Percentiles rank a stretch among this genome's conserved stretches.
These are phyloP conservation scores for Phytophthora ohioensis DNA, from an alignment of 352 stramenopile species.

Conservation along the genomic window DNA sequence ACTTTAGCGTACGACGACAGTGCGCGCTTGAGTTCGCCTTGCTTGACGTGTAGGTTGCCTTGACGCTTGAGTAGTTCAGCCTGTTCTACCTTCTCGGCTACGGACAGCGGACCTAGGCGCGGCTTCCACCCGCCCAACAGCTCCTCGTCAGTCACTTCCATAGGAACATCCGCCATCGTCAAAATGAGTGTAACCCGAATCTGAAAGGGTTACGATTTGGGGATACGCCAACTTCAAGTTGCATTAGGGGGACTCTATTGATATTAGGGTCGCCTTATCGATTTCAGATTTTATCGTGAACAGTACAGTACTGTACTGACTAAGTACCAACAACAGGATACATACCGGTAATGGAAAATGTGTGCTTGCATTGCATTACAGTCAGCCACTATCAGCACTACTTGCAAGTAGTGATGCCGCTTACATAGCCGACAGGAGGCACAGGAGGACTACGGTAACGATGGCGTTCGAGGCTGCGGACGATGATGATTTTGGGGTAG, in stretches of 20 bases:
- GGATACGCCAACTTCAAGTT: slow-evolving; percentile 8
- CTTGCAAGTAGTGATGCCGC: not conserved
- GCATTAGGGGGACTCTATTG: too few relatives aligned
- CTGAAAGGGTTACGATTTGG: slow-evolving; percentile 2
- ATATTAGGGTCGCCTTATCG: too few relatives aligned
- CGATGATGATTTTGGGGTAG: not conserved
- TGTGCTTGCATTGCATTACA: too few relatives aligned
- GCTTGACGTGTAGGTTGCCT: slow-evolving; percentile 75
- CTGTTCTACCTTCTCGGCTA: slow-evolving; percentile 80
- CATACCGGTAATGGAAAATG: too few relatives aligned
- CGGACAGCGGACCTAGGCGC: slow-evolving; percentile 64
- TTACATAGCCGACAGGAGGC: not conserved
- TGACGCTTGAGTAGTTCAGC: slow-evolving; percentile 82
- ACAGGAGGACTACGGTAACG: not conserved
- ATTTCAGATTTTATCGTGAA: too few relatives aligned
- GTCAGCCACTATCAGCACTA: too few relatives aligned
- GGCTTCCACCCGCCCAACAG: slow-evolving; percentile 73
- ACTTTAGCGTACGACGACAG: slow-evolving; percentile 75
- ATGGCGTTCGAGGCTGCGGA: not conserved
- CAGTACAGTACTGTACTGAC: too few relatives aligned
- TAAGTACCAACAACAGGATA: too few relatives aligned
- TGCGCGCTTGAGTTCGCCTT: slow-evolving; percentile 67
- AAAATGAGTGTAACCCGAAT: slow-evolving; percentile 1
- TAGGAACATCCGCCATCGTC: not conserved
- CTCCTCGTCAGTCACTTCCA: slow-evolving; percentile 48